Evolutionary conservation across 257 asterid genomes (phyloP), one percentile per base, ranked within the genome.

Genomic region (Penstemon newberryi): DNA sequence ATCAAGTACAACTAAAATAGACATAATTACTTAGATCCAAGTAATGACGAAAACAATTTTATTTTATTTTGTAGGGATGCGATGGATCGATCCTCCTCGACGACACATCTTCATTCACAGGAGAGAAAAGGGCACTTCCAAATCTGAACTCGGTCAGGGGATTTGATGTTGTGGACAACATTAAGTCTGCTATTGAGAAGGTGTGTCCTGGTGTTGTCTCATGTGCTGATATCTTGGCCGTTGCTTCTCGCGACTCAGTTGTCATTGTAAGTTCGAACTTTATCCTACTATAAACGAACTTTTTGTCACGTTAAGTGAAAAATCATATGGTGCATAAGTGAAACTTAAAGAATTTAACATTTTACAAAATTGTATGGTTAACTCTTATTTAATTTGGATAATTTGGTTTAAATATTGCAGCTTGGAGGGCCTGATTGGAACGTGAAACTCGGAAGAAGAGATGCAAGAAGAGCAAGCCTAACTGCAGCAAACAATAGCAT

Each of bases 51-150:
- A 25, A 25, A 25, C 46, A 37, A 9, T 7, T 36, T 33, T 41
- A 19, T 44, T 54, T 33, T 0, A 10, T 53, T 36, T 40, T 71
- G 13, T 68, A 92, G 98, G 98, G 98, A 3, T 92, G 98, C 56
- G 97, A 90, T 25, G 98, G 93, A 66, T 92, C 98, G 0, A 4
- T 90, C 69, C 92, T 92, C 49, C 91, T 92, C 0, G 98, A 92
- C 67, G 97, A 90, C 78, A 90, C 95, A 2, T 81, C 95, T 10
- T 80, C 96, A 0, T 82, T 83, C 78, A 83, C 79, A 0, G 97
- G 97, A 1, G 96, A 92, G 76, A 90, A 92, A 56, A 74, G 72
- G 15, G 98, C 98, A 1, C 64, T 66, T 0, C 95, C 97, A 0
- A 92, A 92, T 67, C 74, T 68, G 42, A 86, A 84, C 60, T 90